Evolutionary conservation across 2,329 filamentous ascomycete genomes (phyloP), one percentile per base, ranked within the genome.

Genomic region (Nigrospora sphaerica): DNA sequence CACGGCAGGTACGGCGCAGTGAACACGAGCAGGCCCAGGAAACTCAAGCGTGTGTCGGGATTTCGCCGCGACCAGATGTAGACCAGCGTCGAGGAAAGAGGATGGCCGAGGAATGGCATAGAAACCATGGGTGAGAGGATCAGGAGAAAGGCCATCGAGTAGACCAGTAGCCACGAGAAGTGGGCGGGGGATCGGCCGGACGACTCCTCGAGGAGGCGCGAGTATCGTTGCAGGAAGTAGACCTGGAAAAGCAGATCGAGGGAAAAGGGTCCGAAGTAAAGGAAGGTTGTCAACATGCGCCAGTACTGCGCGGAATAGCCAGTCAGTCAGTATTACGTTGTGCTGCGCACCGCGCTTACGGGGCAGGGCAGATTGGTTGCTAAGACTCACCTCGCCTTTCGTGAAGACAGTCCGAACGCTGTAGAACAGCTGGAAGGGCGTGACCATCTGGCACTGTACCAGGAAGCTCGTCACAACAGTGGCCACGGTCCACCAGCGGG

Each of bases 41-140:
- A 90, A 62, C 88, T 95, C 13, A 98, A 75, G 48, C 88, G 77
- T 0, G 90, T 95, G 52, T 96, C 88, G 1, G 93, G 92, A 63
- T 98, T 97, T 47, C 92, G 83, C 45, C 93, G 80, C 52, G 90
- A 93, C 93, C 93, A 98, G 59, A 98, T 96, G 66, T 98, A 98
- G 47, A 97, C 92, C 50, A 98, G 75, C 6, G 88, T 95, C 42
- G 89, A 95, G 4, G 88, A 95, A 13, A 98, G 77, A 2, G 92
- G 88, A 37, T 91, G 88, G n/a, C 93, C 93, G 12, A 98, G 80
- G 65, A 96, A 98, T 1, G 88, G 88, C 73, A 97, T 89, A 23
- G 86, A 90, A 42, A 95, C 85, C 51, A 96, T 74, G 1, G 92
- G 91, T 39, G 91, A 93, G 36, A 97, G 74, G 38, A 82, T 71